Evolutionary conservation across 2,329 filamentous ascomycete genomes (phyloP).

Genomic region (Parastagonospora avenae): DNA sequence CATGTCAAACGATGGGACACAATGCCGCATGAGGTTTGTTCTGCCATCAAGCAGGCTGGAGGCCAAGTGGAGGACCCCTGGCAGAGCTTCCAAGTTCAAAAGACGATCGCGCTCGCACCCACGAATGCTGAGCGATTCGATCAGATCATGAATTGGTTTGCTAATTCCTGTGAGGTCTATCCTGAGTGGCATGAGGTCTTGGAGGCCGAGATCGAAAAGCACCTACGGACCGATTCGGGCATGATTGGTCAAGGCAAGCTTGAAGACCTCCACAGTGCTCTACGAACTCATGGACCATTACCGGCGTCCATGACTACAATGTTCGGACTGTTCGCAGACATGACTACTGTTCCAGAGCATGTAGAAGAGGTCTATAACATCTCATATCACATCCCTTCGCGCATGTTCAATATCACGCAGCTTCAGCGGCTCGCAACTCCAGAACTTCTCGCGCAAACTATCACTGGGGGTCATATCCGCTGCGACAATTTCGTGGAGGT

Average conservation of each 20-base stretch:
- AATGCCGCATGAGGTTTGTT: conserved; percentile 15
- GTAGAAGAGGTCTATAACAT: conserved; percentile 8
- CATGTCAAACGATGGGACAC: conserved; percentile 8
- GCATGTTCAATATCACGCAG: conserved; percentile 26
- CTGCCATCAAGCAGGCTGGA: conserved; percentile 10
- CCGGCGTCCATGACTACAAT: conserved; percentile 6
- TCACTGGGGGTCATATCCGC: conserved; percentile 4
- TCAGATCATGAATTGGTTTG: conserved; percentile 13
- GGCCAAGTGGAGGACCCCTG: conserved; percentile 18
- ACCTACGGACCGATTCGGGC: not conserved
- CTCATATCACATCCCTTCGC: conserved; percentile 18
- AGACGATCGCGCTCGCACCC: not conserved
- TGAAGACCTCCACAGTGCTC: conserved; percentile 3
- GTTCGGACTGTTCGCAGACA: conserved; percentile 2
- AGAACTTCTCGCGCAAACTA: not conserved
- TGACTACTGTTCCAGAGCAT: not conserved
- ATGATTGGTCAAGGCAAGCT: conserved; percentile 1
- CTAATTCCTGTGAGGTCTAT: conserved; percentile 11
- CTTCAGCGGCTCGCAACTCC: conserved; percentile 15
- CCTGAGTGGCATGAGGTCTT: conserved; percentile 11
- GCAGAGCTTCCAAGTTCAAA: conserved; percentile 13
- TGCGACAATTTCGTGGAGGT: conserved; percentile 25
- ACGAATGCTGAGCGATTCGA: not conserved
- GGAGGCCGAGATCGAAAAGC: conserved; percentile 2
- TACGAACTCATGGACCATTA: conserved; percentile 5